phyloP scores from a whole-genome alignment of 2,329 filamentous ascomycete genomes.

The Biscogniauxia mediterranea region DNA sequence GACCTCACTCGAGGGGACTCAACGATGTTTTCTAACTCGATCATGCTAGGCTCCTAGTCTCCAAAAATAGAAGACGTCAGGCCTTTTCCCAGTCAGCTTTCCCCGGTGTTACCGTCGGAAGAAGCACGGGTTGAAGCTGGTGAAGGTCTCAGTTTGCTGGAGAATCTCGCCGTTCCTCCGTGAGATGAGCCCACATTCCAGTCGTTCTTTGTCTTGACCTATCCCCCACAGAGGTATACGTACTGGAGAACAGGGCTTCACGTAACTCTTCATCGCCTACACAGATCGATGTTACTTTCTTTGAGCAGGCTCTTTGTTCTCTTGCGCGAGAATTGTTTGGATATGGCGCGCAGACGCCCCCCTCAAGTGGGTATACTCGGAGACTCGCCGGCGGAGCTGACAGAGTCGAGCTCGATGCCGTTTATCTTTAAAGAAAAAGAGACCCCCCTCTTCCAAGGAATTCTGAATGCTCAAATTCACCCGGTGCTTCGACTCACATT shows the following conservation, averaged over 20 bases:
- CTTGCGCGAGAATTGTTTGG: slow-evolving; percentile 17
- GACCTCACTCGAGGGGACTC: slow-evolving; percentile 6
- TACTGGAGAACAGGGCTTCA: slow-evolving; percentile 15
- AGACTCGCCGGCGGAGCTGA: slow-evolving; percentile 11
- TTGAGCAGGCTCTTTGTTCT: slow-evolving; percentile 28
- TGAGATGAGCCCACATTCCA: slow-evolving; percentile 30
- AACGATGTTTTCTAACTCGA: not conserved
- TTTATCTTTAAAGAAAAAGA: slow-evolving; percentile 27
- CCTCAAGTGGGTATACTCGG: slow-evolving; percentile 17
- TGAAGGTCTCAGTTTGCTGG: slow-evolving; percentile 14
- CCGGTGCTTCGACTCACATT: slow-evolving; percentile 30
- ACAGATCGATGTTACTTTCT: slow-evolving; percentile 25
- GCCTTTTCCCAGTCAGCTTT: slow-evolving; percentile 5
- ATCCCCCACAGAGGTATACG: slow-evolving; percentile 12
- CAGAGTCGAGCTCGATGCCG: slow-evolving; percentile 13
- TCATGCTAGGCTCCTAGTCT: not conserved
- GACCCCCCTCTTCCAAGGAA: slow-evolving; percentile 23
- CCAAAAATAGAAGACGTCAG: slow-evolving; percentile 2
- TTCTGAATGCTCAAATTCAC: slow-evolving; percentile 16
- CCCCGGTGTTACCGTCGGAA: slow-evolving; percentile 3
- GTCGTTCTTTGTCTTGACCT: slow-evolving; percentile 22
- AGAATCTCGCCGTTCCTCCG: slow-evolving; percentile 15
- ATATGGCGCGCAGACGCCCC: slow-evolving; percentile 15
- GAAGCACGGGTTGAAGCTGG: slow-evolving; percentile 7
- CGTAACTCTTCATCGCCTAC: slow-evolving; percentile 24